Evolutionary conservation across 805 yeast species (phyloP).

Genomic region (Priceomyces melissophilus): DNA sequence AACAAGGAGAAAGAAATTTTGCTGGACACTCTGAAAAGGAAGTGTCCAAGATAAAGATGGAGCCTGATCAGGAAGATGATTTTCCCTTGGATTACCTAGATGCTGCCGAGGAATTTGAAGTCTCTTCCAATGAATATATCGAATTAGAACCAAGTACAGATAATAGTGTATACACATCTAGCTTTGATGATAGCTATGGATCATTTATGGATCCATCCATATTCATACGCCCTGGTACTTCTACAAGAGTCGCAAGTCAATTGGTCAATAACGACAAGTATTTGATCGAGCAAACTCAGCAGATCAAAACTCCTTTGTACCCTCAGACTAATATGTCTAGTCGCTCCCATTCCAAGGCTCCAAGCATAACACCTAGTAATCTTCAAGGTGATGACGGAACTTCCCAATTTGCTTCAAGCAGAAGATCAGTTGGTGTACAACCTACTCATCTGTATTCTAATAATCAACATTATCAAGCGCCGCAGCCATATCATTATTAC

Average conservation of each 20-base stretch:
- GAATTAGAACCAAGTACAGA: constrained; percentile 17
- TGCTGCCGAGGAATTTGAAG: constrained; percentile 14
- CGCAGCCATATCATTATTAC: neutral
- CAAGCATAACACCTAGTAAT: neutral
- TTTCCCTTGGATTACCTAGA: constrained; percentile 71
- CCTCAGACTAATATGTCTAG: constrained; percentile 2
- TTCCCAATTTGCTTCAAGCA: too few species aligned
- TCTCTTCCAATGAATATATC: constrained; percentile 17
- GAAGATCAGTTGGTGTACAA: too few species aligned
- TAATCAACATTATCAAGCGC: constrained; percentile 1
- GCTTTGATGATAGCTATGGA: constrained; percentile 19
- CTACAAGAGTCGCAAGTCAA: constrained; percentile 23
- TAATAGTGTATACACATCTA: constrained; percentile 4
- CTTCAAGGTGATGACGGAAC: too few species aligned
- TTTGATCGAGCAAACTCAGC: constrained; percentile 50
- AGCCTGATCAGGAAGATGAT: constrained; percentile 53
- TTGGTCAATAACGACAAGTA: constrained; percentile 45
- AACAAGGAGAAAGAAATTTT: neutral
- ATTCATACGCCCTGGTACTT: constrained; percentile 12
- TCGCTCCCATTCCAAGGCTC: neutral
- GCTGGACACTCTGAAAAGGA: constrained; percentile 6
- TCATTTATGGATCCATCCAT: constrained; percentile 14
- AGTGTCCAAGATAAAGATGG: constrained; percentile 19
- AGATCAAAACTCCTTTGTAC: constrained; percentile 33
- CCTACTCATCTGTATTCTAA: constrained; percentile 4